These are phyloP conservation scores for Xerocomus tenax DNA, from an alignment of 1,284 basidiomycete genomes.

Conservation along the genomic window DNA sequence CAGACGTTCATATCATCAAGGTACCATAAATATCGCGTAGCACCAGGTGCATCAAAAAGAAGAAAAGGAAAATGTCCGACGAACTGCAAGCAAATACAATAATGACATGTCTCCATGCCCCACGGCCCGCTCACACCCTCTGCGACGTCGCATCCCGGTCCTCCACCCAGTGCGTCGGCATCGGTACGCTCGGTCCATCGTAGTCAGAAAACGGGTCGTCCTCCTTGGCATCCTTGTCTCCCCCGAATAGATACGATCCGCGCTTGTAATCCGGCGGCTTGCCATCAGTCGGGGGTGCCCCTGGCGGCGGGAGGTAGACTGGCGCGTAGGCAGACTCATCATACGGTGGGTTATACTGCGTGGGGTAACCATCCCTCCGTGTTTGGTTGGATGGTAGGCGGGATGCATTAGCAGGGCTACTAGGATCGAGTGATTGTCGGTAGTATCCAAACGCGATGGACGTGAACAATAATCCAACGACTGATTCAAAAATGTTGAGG, in stretches of 20 bases:
- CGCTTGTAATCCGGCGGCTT: slow-evolving; percentile 30
- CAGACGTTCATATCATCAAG: background rate
- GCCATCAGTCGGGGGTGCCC: slow-evolving; percentile 19
- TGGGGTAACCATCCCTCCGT: slow-evolving; percentile 26
- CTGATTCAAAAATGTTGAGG: slow-evolving; percentile 24
- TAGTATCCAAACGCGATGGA: slow-evolving; percentile 58
- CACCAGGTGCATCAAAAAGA: background rate
- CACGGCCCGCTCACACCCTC: slow-evolving; percentile 7
- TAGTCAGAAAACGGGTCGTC: slow-evolving; percentile 28
- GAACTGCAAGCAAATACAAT: background rate
- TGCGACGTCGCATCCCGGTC: slow-evolving; percentile 23
- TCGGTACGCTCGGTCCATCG: slow-evolving; percentile 27
- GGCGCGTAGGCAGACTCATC: slow-evolving; percentile 21
- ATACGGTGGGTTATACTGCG: slow-evolving; percentile 39
- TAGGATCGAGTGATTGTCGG: slow-evolving; percentile 62
- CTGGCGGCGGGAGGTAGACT: slow-evolving; percentile 26
- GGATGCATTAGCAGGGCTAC: slow-evolving; percentile 32
- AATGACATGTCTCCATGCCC: background rate
- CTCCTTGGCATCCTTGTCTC: slow-evolving; percentile 22
- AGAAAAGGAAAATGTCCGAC: background rate
- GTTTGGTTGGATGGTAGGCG: slow-evolving; percentile 28
- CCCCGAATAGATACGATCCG: slow-evolving; percentile 9
- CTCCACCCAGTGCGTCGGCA: slow-evolving; percentile 31
- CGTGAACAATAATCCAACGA: slow-evolving; percentile 51
- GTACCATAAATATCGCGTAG: background rate